These are phyloP conservation scores for Nakazawaea sp. DNA, from an alignment of 805 yeast species.

Conservation along the genomic window DNA sequence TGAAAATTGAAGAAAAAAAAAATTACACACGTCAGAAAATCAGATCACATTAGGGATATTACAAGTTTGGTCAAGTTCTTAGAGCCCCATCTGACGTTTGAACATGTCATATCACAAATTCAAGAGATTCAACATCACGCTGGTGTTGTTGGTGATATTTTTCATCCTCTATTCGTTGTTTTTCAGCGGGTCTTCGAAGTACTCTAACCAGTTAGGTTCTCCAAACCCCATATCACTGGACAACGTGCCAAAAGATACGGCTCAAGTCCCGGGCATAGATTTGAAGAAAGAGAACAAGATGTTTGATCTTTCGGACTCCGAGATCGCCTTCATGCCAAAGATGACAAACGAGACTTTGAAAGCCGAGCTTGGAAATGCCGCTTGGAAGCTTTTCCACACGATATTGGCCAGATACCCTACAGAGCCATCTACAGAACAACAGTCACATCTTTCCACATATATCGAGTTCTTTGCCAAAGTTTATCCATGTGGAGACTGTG, in stretches of 20 bases:
- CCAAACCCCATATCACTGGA: constrained; percentile 15
- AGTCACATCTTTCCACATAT: constrained; percentile 54
- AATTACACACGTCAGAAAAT: too few species aligned
- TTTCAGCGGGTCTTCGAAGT: constrained; percentile 12
- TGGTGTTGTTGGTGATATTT: constrained; percentile 14
- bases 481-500: constrained; percentile 97
- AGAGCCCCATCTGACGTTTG: background rate
- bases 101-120: constrained; percentile 2
- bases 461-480: constrained; percentile 79
- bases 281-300: background rate
- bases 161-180: constrained; percentile 14
- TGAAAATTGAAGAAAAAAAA: too few species aligned
- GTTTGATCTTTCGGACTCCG: constrained; percentile 1
- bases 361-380: constrained; percentile 83
- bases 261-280: background rate
- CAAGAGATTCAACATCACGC: constrained; percentile 4
- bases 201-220: constrained; percentile 15
- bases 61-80: too few species aligned
- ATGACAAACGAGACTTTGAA: constrained; percentile 48
- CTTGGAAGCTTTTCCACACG: constrained; percentile 92
- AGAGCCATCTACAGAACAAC: constrained; percentile 58
- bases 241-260: background rate
- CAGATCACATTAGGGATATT: too few species aligned
- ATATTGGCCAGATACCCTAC: constrained; percentile 90
- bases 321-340: constrained; percentile 75